These are phyloP conservation scores for Penstemon davidsonii DNA, from an alignment of 257 asterid species.

Conservation along the genomic window DNA sequence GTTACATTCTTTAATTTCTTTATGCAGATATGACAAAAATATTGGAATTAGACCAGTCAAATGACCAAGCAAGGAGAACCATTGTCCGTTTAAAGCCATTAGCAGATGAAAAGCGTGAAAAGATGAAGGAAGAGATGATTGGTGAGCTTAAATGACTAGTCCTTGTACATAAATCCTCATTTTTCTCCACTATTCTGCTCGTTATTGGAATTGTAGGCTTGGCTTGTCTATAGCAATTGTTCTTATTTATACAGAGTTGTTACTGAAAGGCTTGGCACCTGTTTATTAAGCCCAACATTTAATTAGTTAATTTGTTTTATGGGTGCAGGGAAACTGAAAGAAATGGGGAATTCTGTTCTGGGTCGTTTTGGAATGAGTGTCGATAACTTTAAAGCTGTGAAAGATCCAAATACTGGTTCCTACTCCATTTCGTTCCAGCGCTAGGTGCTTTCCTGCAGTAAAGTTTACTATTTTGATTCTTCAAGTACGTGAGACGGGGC, in stretches of 20 bases:
- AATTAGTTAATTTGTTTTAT: constrained; percentile 12
- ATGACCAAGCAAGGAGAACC: constrained; percentile 78
- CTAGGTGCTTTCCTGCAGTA: constrained; percentile 34
- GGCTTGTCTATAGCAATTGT: background rate
- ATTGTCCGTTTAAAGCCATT: constrained; percentile 78
- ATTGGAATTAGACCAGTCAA: constrained; percentile 77
- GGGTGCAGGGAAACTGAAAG: constrained; percentile 81
- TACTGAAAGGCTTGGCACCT: background rate
- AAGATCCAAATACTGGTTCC: constrained; percentile 92
- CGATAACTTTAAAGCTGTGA: constrained; percentile 87
- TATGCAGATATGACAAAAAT: constrained; percentile 71
- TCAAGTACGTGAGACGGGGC: background rate
- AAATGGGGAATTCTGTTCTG: constrained; percentile 83
- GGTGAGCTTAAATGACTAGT: constrained; percentile 47
- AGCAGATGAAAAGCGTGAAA: constrained; percentile 94
- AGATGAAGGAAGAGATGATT: constrained; percentile 99
- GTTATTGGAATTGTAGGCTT: constrained; percentile 6
- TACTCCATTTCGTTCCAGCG: constrained; percentile 75
- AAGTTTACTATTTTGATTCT: constrained; percentile 1
- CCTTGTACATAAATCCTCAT: background rate
- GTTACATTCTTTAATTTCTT: background rate
- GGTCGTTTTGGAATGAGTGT: constrained; percentile 93
- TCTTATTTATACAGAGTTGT: background rate
- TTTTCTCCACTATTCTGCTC: background rate
- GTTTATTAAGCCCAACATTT: no score